phyloP scores from a whole-genome alignment of 306 rosid genomes.

The Bauhinia variegata region DNA sequence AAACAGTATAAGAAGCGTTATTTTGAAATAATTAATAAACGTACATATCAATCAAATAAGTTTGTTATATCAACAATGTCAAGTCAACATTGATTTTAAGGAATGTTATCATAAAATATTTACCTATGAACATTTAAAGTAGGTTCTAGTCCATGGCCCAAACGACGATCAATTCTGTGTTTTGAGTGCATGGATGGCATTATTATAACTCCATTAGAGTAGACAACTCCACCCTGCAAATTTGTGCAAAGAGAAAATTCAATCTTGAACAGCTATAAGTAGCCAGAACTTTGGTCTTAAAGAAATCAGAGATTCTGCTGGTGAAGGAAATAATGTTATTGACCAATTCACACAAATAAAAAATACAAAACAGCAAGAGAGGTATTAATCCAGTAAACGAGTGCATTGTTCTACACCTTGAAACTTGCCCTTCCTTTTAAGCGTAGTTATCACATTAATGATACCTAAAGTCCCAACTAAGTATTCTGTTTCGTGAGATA shows the following conservation, averaged over 20 bases:
- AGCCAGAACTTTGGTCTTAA: slow-evolving; percentile 3
- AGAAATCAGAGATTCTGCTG: background rate
- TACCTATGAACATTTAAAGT: slow-evolving; percentile 69
- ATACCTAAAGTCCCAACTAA: slow-evolving; percentile 24
- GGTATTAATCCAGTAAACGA: slow-evolving; percentile 13
- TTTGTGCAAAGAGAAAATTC: slow-evolving; percentile 26
- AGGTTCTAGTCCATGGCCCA: slow-evolving; percentile 67
- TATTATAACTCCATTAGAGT: slow-evolving; percentile 72
- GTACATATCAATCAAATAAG: slow-evolving; percentile 8
- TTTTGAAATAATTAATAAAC: slow-evolving; percentile 7
- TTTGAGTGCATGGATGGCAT: slow-evolving; percentile 73
- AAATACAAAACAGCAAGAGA: slow-evolving; percentile 2
- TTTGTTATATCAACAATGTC: too few relatives aligned
- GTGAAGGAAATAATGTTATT: background rate
- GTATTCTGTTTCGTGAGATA: slow-evolving; percentile 2
- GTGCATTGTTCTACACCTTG: slow-evolving; percentile 4
- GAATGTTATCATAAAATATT: slow-evolving; percentile 38
- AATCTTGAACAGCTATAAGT: slow-evolving; percentile 27
- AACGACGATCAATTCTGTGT: slow-evolving; percentile 54
- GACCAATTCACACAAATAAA: slow-evolving; percentile 19
- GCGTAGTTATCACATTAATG: background rate
- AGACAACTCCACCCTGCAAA: slow-evolving; percentile 87
- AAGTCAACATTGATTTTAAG: background rate
- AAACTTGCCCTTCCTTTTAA: background rate
- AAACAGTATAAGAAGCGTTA: slow-evolving; percentile 11